These are phyloP conservation scores for Scutellaria baicalensis DNA, from an alignment of 257 asterid genomes.

Conservation along the genomic window DNA sequence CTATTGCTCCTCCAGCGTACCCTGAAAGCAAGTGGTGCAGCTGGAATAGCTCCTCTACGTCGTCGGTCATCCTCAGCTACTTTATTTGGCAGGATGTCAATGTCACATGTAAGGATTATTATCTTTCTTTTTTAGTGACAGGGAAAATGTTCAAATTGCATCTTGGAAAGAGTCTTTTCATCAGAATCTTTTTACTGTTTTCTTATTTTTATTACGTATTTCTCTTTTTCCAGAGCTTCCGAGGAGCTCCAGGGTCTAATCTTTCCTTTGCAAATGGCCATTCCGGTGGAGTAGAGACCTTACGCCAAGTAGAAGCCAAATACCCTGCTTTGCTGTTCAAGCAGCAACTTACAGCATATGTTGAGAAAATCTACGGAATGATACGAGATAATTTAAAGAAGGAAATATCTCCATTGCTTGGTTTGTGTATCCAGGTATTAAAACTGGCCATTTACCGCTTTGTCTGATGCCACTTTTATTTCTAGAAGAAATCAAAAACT, in stretches of 20 bases:
- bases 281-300: constrained; percentile 79
- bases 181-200: background rate
- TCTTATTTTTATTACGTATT: constrained; percentile 1
- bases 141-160: background rate
- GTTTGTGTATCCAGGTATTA: constrained; percentile 90
- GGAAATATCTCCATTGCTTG: constrained; percentile 99
- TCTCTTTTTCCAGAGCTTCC: constrained; percentile 67
- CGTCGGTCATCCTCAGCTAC: constrained; percentile 88
- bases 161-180: background rate
- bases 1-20: constrained; percentile 93
- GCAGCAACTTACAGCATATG: constrained; percentile 99
- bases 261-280: constrained; percentile 56
- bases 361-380: constrained; percentile 96
- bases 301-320: constrained; percentile 99
- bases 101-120: constrained; percentile 52
- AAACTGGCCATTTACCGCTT: background rate
- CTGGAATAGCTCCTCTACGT: constrained; percentile 86
- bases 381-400: constrained; percentile 95
- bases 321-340: constrained; percentile 98
- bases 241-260: constrained; percentile 83
- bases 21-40: constrained; percentile 87
- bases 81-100: constrained; percentile 91
- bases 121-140: background rate
- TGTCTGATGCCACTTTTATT: constrained; percentile 7
- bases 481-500: background rate